Percentiles rank a stretch among this genome's conserved stretches.
phyloP scores from a whole-genome alignment of 345 rosid genomes.

The Brassica cretica region DNA sequence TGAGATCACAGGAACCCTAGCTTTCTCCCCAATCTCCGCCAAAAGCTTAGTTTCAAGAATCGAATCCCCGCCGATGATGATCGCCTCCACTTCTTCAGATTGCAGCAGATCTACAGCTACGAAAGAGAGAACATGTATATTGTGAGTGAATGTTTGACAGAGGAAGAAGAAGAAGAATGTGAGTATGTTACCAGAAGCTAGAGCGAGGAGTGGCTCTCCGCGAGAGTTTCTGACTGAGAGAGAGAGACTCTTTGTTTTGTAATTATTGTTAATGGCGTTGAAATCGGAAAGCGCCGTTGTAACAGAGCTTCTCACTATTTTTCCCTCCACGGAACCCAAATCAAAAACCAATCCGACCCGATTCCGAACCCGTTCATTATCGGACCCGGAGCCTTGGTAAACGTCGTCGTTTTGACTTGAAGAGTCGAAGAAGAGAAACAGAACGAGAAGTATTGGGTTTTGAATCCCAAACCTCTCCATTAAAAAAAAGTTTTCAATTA shows the following conservation, averaged over 20 bases:
- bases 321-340: conserved; percentile 34
- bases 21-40: neutral
- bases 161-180: neutral
- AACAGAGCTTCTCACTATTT: conserved; percentile 27
- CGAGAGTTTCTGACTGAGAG: conserved; percentile 28
- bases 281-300: conserved; percentile 35
- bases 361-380: neutral
- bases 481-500: neutral
- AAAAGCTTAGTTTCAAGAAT: neutral
- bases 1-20: neutral
- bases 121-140: no score
- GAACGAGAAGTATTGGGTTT: neutral
- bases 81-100: neutral
- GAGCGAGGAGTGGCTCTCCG: conserved; percentile 36
- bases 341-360: conserved; percentile 35
- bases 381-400: neutral
- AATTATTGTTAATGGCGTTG: conserved; percentile 5
- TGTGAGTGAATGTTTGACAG: neutral
- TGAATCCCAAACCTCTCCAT: conserved; percentile 17
- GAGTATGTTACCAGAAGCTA: conserved; percentile 21
- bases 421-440: conserved; percentile 1
- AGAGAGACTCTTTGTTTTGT: conserved; percentile 24
- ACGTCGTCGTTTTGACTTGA: conserved; percentile 7
- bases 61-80: neutral
- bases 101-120: neutral